Evolutionary conservation across 2,329 filamentous ascomycete genomes (phyloP).

Genomic region (Epichloe aotearoae): DNA sequence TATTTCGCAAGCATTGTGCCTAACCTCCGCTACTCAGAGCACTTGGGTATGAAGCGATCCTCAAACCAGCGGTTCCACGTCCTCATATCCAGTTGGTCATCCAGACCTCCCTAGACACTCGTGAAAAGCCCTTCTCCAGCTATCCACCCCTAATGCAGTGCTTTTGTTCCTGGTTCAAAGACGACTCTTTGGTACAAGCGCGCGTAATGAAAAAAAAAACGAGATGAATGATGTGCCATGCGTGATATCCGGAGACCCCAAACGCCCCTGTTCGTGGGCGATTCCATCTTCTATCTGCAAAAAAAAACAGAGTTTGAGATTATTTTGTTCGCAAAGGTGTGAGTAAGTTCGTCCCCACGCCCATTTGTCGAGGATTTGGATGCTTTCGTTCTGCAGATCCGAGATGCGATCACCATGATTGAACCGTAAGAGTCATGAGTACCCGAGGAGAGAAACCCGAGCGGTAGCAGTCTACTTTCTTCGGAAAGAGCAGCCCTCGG

Average conservation of each 20-base stretch:
- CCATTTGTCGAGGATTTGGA: constrained; percentile 29
- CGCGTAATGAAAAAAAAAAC: constrained; percentile 26
- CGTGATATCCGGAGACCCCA: constrained; percentile 71
- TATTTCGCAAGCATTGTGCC: constrained; percentile 46
- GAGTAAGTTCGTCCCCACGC: constrained; percentile 32
- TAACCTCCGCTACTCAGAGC: constrained; percentile 33
- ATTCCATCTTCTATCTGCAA: constrained; percentile 62
- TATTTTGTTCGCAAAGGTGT: not conserved
- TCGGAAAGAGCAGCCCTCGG: constrained; percentile 99
- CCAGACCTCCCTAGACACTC: constrained; percentile 33
- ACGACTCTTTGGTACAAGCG: constrained; percentile 33
- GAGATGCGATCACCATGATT: constrained; percentile 40
- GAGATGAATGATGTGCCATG: constrained; percentile 43
- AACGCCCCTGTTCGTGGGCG: constrained; percentile 54
- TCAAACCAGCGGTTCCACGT: constrained; percentile 49
- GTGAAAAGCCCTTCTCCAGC: constrained; percentile 46
- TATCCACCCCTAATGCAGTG: constrained; percentile 42
- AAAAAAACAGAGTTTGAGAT: constrained; percentile 12
- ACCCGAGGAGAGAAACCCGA: constrained; percentile 34
- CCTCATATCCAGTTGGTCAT: constrained; percentile 35
- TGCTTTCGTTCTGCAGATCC: constrained; percentile 48
- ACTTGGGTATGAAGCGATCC: constrained; percentile 48
- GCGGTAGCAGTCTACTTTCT: constrained; percentile 72
- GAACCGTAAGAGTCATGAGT: constrained; percentile 36
- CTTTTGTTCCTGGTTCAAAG: constrained; percentile 28